phyloP scores from a whole-genome alignment of 1,139 yeast species.

The Sugiyamaella castrensis region DNA sequence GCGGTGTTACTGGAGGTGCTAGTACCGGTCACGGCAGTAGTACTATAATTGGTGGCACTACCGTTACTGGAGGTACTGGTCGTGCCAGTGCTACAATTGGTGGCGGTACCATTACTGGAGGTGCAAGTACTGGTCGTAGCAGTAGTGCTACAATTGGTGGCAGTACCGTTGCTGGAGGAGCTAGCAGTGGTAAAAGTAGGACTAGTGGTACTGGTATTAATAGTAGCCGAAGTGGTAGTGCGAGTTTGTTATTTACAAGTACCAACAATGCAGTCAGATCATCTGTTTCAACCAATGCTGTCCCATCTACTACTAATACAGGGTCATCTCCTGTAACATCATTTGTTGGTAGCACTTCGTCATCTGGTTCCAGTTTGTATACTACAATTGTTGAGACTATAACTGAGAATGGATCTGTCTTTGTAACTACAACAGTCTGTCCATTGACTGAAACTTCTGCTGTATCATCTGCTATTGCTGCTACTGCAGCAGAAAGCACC shows the following conservation, averaged over 20 bases:
- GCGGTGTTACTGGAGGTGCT: not conserved
- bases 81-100: slow-evolving; percentile 7
- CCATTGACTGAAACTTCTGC: slow-evolving; percentile 11
- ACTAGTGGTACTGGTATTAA: slow-evolving; percentile 7
- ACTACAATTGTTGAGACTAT: slow-evolving; percentile 10
- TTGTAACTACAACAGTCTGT: slow-evolving; percentile 11
- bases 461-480: slow-evolving; percentile 4
- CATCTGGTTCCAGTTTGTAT: slow-evolving; percentile 7
- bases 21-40: no score
- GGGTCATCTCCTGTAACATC: not conserved
- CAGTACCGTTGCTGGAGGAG: slow-evolving; percentile 3
- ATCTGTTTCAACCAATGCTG: no score
- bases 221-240: slow-evolving; percentile 1
- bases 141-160: not conserved
- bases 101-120: slow-evolving; percentile 2
- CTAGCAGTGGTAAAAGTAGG: not conserved
- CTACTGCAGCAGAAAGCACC: slow-evolving; percentile 3
- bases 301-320: slow-evolving; percentile 3
- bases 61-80: slow-evolving; percentile 2
- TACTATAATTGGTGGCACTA: slow-evolving; percentile 1
- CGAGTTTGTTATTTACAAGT: slow-evolving; percentile 6
- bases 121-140: slow-evolving; percentile 2
- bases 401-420: slow-evolving; percentile 9
- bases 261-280: no score
- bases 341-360: slow-evolving; percentile 4